Base-by-base conservation (phyloP, 371 early-diverging fungal genomes). In the Saksenaea oblongispora region DNA sequence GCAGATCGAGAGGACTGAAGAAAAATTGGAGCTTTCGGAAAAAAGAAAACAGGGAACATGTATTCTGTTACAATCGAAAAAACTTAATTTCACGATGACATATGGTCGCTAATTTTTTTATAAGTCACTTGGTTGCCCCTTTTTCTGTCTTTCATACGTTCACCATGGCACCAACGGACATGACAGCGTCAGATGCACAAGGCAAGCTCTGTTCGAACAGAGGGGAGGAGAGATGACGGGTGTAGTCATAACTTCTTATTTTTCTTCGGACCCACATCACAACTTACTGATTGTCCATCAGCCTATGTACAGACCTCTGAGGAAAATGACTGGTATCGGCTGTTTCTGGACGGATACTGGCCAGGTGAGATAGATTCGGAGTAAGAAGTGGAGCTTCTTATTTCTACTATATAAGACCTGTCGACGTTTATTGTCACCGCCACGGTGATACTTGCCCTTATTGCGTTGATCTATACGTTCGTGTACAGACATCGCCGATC, bases 21-120 rank as follows among this genome's bases (percentile, higher is more conserved):
- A 15, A 63, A 13, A 42, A 51, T 24, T 58, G 34, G 34, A 9
- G 22, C 51, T 37, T 54, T 56, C 51, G 58, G 22, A 41, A 51
- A 63, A 28, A 31, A 44, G 22, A 36, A 7, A 28, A 26, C 9
- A 26, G 51, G 58, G 37, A 53, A 37, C 35, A 37, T 27, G 42
- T 11, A n/a, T 4, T 41, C 34, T 61, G 41, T 13, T 26, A 22
- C 28, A 35, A 56, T 34, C 7, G 31, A 31, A 31, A 31, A 31
- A 31, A 31, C 31, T 7, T 31, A 4, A 31, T 31, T 31, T 31
- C 31, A 31, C 31, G 31, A 31, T 31, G 31, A 31, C 31, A 31
- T 31, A 31, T 31, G 31, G 31, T 47, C 11, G 17, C 22, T 3
- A 22, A 22, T 47, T n/a, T 22, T 47, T 47, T 22, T n/a, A 22